phyloP scores from a whole-genome alignment of 768 basidiomycete species.

The Leucocoprinus leucothites region DNA sequence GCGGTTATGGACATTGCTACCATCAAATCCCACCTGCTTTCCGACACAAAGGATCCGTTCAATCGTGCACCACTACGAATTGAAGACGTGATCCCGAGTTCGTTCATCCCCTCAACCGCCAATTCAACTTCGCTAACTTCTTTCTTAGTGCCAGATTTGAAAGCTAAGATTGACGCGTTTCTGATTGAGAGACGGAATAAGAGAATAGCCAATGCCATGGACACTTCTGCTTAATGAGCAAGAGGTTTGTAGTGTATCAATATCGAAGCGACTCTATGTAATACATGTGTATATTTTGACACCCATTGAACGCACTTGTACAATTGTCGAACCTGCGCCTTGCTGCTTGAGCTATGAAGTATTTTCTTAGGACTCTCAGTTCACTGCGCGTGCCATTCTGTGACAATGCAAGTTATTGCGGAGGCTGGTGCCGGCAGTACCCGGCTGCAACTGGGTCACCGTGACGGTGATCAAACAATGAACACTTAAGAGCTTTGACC shows the following conservation, averaged over 20 bases:
- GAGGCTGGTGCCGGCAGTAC: too few species aligned
- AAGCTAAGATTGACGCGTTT: constrained; percentile 71
- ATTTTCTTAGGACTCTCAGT: too few species aligned
- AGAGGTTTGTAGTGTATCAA: background rate
- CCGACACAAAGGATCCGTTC: constrained; percentile 92
- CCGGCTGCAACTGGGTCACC: too few species aligned
- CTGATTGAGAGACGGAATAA: constrained; percentile 53
- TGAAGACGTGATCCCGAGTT: constrained; percentile 77
- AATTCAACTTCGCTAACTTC: constrained; percentile 2
- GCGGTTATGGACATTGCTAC: constrained; percentile 82
- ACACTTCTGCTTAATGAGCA: constrained; percentile 1
- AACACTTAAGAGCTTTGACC: too few species aligned
- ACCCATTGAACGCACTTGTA: too few species aligned
- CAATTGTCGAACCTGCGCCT: too few species aligned
- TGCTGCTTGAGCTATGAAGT: too few species aligned
- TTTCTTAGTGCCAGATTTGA: constrained; percentile 60
- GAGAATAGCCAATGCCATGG: constrained; percentile 20
- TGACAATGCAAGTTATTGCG: too few species aligned
- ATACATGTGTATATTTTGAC: background rate
- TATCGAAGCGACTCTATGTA: background rate
- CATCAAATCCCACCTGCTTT: constrained; percentile 92
- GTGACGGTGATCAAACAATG: too few species aligned
- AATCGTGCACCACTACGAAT: constrained; percentile 82
- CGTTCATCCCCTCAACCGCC: constrained; percentile 20
- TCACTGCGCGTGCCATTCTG: too few species aligned